A percentile compares a stretch with the other conserved stretches of the same genome.
phyloP scores from a whole-genome alignment of 768 basidiomycete genomes.

The Xerocomellus chrysenteron region DNA sequence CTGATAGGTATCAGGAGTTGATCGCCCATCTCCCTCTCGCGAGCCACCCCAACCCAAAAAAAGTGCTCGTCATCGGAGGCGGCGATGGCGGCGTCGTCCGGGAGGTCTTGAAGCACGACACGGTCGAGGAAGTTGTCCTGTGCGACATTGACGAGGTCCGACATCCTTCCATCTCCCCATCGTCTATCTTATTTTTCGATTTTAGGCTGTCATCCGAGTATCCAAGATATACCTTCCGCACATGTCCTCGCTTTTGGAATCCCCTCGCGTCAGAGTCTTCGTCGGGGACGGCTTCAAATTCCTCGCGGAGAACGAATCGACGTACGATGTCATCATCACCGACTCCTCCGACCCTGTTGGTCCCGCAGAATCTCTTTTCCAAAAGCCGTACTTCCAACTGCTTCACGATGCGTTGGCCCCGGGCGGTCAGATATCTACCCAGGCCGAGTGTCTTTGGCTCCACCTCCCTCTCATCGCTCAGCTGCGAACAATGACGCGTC shows the following conservation, averaged over 20 bases:
- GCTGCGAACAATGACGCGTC: conserved; percentile 64
- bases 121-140: conserved; percentile 88
- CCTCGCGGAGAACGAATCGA: conserved; percentile 79
- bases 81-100: conserved; percentile 98
- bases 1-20: conserved; percentile 93
- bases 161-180: background rate
- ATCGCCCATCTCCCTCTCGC: conserved; percentile 96
- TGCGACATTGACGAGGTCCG: conserved; percentile 95
- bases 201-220: conserved; percentile 88
- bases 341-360: conserved; percentile 98
- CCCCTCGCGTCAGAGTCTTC: conserved; percentile 78
- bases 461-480: conserved; percentile 85
- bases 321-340: conserved; percentile 97
- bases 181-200: background rate
- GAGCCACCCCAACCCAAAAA: conserved; percentile 93
- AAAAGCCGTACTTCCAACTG: conserved; percentile 96
- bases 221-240: conserved; percentile 92
- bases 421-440: conserved; percentile 92
- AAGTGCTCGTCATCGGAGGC: conserved; percentile 96
- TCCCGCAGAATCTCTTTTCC: conserved; percentile 90
- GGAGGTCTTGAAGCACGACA: conserved; percentile 92
- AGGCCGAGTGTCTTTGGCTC: conserved; percentile 94
- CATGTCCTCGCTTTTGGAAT: conserved; percentile 82
- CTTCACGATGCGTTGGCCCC: conserved; percentile 86
- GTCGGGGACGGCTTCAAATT: conserved; percentile 98